Percentiles rank a stretch among this genome's conserved stretches.
Evolutionary conservation across 768 basidiomycete genomes (phyloP).

Genomic region (Clitopilus passeckerianus): DNA sequence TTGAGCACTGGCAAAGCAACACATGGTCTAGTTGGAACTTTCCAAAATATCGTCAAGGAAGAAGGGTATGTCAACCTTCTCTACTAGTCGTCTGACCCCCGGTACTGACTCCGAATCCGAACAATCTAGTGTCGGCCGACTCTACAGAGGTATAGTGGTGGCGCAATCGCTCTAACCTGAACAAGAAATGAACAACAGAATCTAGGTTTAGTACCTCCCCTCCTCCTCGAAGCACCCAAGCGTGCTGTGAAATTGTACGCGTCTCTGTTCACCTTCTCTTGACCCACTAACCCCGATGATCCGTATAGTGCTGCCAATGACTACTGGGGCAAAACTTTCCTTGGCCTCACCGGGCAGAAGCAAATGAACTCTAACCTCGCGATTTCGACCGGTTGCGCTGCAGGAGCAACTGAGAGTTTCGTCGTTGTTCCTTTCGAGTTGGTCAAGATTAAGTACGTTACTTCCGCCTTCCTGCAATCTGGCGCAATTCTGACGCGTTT

Average conservation of each 20-base stretch:
- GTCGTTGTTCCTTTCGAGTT: conserved; percentile 97
- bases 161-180: neutral
- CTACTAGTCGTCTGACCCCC: conserved; percentile 12
- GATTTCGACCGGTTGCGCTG: conserved; percentile 85
- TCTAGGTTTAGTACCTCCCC: conserved; percentile 85
- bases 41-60: conserved; percentile 76
- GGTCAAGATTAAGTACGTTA: conserved; percentile 74
- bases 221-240: conserved; percentile 96
- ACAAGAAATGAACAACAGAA: neutral
- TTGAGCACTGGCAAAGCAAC: conserved; percentile 80
- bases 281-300: conserved; percentile 1
- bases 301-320: conserved; percentile 73
- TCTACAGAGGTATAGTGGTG: conserved; percentile 72
- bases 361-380: conserved; percentile 92
- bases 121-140: conserved; percentile 55
- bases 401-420: conserved; percentile 94
- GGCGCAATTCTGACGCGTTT: neutral
- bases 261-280: neutral
- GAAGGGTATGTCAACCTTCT: conserved; percentile 68
- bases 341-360: conserved; percentile 54
- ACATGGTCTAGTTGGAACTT: conserved; percentile 77
- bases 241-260: conserved; percentile 91
- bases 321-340: conserved; percentile 88
- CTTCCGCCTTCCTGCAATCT: neutral
- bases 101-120: conserved; percentile 1